Percentiles rank a stretch among this genome's conserved stretches.
Evolutionary conservation across 163 green algal genomes (phyloP).

Genomic region (Scenedesmus sp.): DNA sequence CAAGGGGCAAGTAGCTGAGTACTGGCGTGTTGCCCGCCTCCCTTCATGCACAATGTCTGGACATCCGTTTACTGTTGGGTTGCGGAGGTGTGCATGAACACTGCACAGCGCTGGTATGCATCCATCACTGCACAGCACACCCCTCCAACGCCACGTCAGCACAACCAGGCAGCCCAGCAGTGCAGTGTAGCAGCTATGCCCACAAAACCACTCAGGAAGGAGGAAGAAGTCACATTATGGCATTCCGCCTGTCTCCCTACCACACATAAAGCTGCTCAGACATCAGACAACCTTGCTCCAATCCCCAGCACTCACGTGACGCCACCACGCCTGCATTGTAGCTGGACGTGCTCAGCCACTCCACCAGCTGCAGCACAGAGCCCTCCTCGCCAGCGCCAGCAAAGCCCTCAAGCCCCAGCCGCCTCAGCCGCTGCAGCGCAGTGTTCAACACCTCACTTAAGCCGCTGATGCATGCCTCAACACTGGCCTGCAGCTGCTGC

Average conservation of each 20-base stretch:
- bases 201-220: no score
- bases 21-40: no score
- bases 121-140: no score
- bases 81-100: no score
- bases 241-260: no score
- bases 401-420: conserved; percentile 25
- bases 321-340: conserved; percentile 27
- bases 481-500: neutral
- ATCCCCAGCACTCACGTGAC: neutral
- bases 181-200: no score
- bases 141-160: no score
- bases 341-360: conserved; percentile 6
- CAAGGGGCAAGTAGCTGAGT: neutral
- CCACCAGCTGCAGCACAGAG: conserved; percentile 1
- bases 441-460: conserved; percentile 13
- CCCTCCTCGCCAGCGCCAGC: neutral
- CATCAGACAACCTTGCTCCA: neutral
- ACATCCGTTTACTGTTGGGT: neutral
- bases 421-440: neutral
- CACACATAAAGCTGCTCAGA: no score
- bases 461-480: neutral
- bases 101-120: no score
- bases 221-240: no score
- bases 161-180: no score
- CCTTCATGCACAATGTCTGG: neutral